Conservation (phyloP, 75 land plant species). For the Selaginella moellendorffii region DNA sequence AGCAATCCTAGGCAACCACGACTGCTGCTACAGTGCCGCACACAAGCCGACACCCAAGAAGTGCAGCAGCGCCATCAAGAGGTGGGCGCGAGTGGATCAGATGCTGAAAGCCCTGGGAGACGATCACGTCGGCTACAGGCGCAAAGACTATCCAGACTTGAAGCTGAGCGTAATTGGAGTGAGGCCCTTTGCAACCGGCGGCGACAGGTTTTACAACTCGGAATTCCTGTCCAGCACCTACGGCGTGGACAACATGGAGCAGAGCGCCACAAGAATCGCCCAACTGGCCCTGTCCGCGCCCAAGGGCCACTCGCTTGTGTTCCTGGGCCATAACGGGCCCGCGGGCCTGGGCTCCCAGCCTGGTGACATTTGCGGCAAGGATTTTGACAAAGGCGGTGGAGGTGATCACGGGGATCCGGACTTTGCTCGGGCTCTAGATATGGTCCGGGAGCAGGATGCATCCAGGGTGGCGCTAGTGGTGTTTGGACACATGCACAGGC, state of each 20-base stretch:
- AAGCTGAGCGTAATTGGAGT: conserved; percentile 3
- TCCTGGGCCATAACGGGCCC: conserved; percentile 8
- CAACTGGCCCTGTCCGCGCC: not conserved
- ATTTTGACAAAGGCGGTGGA: conserved; percentile 1
- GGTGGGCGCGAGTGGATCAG: not conserved
- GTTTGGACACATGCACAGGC: conserved; percentile 4
- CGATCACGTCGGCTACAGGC: not conserved
- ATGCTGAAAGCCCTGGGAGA: conserved; percentile 7
- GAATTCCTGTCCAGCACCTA: not conserved
- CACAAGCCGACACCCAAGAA: not conserved
- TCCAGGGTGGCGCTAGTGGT: conserved; percentile 5
- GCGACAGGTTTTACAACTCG: not conserved
- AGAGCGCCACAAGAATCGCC: conserved; percentile 7
- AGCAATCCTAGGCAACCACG: conserved; percentile 11
- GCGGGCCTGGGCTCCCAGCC: conserved; percentile 7
- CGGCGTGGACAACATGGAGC: conserved; percentile 4
- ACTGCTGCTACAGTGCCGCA: not conserved
- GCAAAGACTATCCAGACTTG: not conserved
- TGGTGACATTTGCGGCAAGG: conserved; percentile 9
- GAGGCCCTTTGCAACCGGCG: conserved; percentile 7
- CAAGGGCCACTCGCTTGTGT: conserved; percentile 1
- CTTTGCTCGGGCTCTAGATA: conserved; percentile 2
- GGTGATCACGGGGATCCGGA: conserved; percentile 9
- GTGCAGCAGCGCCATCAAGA: not conserved
- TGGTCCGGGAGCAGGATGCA: conserved; percentile 3